These are phyloP conservation scores for Cercospora canescens DNA, from an alignment of 2,329 filamentous ascomycete genomes.

Conservation along the genomic window DNA sequence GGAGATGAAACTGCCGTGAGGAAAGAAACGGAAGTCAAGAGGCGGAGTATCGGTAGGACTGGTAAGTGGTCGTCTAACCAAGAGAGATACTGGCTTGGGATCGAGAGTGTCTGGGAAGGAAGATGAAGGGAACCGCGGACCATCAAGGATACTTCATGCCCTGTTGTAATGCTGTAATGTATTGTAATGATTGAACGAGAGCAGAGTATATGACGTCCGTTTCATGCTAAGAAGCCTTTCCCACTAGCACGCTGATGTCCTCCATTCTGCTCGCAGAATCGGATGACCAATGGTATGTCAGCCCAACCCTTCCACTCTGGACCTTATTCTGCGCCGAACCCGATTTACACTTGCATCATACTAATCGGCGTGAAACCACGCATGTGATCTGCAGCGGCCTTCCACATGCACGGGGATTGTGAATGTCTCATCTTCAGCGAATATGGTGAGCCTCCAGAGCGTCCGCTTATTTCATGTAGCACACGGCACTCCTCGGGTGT, in stretches of 20 bases:
- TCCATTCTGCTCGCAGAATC: too few relatives aligned
- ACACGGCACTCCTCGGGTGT: too few relatives aligned
- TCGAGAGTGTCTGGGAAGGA: conserved; percentile 33
- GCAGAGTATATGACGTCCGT: neutral
- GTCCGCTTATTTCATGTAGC: too few relatives aligned
- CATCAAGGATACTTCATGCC: neutral
- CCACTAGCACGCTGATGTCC: neutral
- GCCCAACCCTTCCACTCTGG: too few relatives aligned
- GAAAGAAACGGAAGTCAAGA: conserved; percentile 24
- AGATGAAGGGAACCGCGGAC: neutral
- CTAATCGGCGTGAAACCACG: too few relatives aligned
- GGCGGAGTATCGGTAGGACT: conserved; percentile 21
- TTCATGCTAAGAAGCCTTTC: neutral
- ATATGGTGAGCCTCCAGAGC: too few relatives aligned
- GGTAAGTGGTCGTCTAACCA: conserved; percentile 29
- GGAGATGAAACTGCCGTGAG: conserved; percentile 23
- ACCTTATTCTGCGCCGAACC: too few relatives aligned
- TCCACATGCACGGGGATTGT: too few relatives aligned
- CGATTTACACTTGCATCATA: too few relatives aligned
- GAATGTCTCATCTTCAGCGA: too few relatives aligned
- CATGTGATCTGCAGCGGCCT: too few relatives aligned
- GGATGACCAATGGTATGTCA: too few relatives aligned
- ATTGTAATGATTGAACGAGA: neutral
- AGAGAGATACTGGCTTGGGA: conserved; percentile 32
- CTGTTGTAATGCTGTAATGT: neutral